These are phyloP conservation scores for Microsporum ferrugineum DNA, from an alignment of 2,329 filamentous ascomycete genomes.

Conservation along the genomic window DNA sequence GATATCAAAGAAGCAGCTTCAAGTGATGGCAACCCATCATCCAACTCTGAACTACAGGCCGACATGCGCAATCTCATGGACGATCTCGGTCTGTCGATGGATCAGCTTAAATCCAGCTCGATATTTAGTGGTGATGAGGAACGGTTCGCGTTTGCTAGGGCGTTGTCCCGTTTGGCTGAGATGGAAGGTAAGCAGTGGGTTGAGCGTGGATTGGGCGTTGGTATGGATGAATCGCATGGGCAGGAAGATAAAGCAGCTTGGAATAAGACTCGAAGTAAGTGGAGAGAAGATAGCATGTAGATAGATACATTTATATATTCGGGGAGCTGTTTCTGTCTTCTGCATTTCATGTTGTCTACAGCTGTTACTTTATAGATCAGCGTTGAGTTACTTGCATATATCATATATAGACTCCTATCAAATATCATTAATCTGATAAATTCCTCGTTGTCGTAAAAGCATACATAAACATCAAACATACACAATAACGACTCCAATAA, in stretches of 20 bases:
- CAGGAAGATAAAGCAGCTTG: constrained; percentile 38
- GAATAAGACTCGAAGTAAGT: constrained; percentile 38
- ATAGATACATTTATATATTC: background rate
- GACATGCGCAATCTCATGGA: constrained; percentile 74
- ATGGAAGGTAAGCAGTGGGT: constrained; percentile 97
- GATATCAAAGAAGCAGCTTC: constrained; percentile 48
- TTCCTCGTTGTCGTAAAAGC: background rate
- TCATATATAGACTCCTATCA: background rate
- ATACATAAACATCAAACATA: background rate
- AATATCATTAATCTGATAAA: background rate
- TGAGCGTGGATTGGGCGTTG: constrained; percentile 55
- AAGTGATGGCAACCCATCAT: constrained; percentile 14
- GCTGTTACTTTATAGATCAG: background rate
- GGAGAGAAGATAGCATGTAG: constrained; percentile 40
- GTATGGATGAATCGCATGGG: constrained; percentile 34
- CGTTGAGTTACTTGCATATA: constrained; percentile 1
- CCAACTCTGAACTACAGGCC: constrained; percentile 40
- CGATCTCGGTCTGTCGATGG: constrained; percentile 73
- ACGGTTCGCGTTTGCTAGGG: constrained; percentile 86
- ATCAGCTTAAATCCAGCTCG: constrained; percentile 69
- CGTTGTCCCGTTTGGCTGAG: constrained; percentile 69
- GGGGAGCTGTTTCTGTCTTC: background rate
- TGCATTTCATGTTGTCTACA: background rate
- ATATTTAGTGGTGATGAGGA: constrained; percentile 94
- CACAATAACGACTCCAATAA: background rate